Percentiles rank a stretch among this genome's conserved stretches.
Evolutionary conservation across 495 filamentous ascomycete species (phyloP).

Genomic region (Halenospora varia): DNA sequence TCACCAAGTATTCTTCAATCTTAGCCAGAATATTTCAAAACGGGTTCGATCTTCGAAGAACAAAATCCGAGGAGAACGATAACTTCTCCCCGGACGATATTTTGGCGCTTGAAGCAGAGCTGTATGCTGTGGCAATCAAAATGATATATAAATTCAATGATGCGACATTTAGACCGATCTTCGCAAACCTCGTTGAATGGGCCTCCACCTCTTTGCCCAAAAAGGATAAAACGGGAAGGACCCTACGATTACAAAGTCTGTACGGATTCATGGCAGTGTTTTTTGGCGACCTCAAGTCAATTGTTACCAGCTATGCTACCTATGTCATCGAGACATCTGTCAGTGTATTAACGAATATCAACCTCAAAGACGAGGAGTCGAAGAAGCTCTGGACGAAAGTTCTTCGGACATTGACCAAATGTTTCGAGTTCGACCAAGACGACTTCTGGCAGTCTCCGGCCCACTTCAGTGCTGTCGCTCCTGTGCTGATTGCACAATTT

Average conservation of each 20-base stretch:
- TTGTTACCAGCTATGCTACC: constrained; percentile 85
- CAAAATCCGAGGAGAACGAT: constrained; percentile 19
- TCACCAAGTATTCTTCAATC: constrained; percentile 62
- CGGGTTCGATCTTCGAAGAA: constrained; percentile 64
- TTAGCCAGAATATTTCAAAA: constrained; percentile 69
- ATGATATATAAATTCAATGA: constrained; percentile 98
- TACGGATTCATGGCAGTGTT: constrained; percentile 77
- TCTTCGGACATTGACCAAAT: constrained; percentile 62
- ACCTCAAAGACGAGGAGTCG: constrained; percentile 46
- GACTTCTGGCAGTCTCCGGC: constrained; percentile 90
- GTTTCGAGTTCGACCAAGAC: constrained; percentile 73
- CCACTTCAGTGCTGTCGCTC: constrained; percentile 69
- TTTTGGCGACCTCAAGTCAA: constrained; percentile 83
- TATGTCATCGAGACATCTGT: constrained; percentile 75
- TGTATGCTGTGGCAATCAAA: constrained; percentile 68
- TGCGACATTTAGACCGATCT: constrained; percentile 90
- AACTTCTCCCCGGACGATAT: constrained; percentile 35
- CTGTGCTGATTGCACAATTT: constrained; percentile 66
- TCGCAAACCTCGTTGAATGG: constrained; percentile 79
- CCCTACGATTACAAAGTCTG: constrained; percentile 58
- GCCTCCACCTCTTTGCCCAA: constrained; percentile 51
- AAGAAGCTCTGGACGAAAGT: constrained; percentile 57
- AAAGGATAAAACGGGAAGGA: constrained; percentile 49
- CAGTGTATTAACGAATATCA: constrained; percentile 51
- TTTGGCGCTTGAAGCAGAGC: constrained; percentile 56